These are phyloP conservation scores for Penicillium cinerascens DNA, from an alignment of 495 filamentous ascomycete genomes.

Conservation along the genomic window DNA sequence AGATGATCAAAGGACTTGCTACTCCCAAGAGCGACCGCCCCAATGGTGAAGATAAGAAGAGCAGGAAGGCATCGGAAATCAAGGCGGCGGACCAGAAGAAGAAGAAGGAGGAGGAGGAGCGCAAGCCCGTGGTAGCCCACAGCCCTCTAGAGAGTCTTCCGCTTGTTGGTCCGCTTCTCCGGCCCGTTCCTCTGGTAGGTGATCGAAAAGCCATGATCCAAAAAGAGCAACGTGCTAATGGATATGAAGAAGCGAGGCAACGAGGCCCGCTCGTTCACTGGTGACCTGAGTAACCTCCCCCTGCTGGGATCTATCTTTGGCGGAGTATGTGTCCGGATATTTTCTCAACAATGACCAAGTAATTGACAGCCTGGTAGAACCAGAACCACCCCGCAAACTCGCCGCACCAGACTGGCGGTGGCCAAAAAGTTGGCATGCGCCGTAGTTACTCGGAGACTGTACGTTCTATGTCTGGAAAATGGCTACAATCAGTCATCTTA, in stretches of 20 bases:
- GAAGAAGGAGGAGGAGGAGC: too few relatives aligned
- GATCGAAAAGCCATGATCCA: not conserved
- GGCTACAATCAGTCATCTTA: not conserved
- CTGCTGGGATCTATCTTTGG: constrained; percentile 14
- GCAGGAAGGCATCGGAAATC: not conserved
- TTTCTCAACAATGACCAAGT: not conserved
- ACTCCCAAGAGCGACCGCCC: constrained; percentile 1
- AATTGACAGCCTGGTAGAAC: not conserved
- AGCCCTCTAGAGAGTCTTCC: not conserved
- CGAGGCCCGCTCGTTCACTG: constrained; percentile 14
- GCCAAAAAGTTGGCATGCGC: not conserved
- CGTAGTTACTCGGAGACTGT: not conserved
- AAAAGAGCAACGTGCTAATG: not conserved
- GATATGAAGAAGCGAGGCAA: not conserved
- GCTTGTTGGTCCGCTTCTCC: not conserved
- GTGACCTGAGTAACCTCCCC: constrained; percentile 14
- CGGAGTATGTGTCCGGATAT: constrained; percentile 11
- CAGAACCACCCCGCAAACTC: not conserved
- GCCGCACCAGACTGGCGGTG: not conserved
- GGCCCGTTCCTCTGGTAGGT: not conserved
- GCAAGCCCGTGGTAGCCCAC: not conserved
- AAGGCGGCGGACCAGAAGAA: constrained; percentile 3
- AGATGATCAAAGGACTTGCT: constrained; percentile 4
- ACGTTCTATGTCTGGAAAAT: not conserved
- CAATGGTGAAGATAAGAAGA: not conserved